Evolutionary conservation across 2,329 filamentous ascomycete species (phyloP), one percentile per base, ranked within the genome.

Genomic region (Hypoxylon sp.): DNA sequence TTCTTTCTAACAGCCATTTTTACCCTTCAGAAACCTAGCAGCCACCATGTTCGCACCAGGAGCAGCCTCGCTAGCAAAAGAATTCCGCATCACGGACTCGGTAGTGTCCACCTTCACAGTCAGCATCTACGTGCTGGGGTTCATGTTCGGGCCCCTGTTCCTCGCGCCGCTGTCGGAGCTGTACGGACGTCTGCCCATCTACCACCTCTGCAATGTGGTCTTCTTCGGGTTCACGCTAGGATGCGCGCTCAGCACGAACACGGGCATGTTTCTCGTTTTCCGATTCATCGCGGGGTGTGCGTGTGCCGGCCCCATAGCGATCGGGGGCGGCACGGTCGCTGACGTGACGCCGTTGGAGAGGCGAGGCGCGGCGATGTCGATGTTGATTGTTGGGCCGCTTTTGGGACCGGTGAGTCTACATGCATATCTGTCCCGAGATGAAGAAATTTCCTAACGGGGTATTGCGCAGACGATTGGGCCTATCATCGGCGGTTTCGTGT

Each of bases 1-100:
- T 25, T n/a, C n/a, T 6, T 7, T 42, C 6, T 11, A 16, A 3
- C 32, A 30, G 3, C 26, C 41, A 21, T 40, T 21, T 34, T 16
- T 34, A 5, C 6, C 21, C 37, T 1, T 25, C 5, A 63, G 48
- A 21, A 56, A 57, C 36, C 20, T 60, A 11, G 54, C 53, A 11
- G 30, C 78, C 7, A 78, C 76, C 3, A 82, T 81, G 69, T 81
- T 84, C 57, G 80, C 80, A 0, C 81, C 81, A 0, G 80, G 75
- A 3, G 76, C 83, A 0, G 73, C 75, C 1, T 63, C 77, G 9
- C 66, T 84, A 1, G 76, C 81, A 72, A 34, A 60, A n/a, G 78
- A 82, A 4, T 84, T 85, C 61, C 32, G 73, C 32, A 20, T 55
- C 21, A 55, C 51, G 12, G 51, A 25, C 32, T 55, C 51, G 7